Evolutionary conservation across 768 basidiomycete species (phyloP), one percentile per base, ranked within the genome.

Genomic region (Russula sp.): DNA sequence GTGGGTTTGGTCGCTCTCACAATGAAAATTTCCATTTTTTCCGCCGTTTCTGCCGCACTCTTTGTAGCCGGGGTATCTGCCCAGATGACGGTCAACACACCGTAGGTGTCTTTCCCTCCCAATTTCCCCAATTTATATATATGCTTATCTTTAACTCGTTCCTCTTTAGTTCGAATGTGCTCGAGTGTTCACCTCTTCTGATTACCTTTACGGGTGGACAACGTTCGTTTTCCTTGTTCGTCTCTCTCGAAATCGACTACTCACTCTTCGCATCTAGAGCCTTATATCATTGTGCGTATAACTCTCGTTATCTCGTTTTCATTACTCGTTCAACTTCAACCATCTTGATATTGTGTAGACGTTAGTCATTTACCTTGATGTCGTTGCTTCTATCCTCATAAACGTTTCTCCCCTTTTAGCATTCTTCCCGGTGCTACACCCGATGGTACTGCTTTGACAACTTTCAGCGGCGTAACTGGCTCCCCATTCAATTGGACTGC

Each of bases 31-130:
- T 8, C 65, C 60, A 11, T 76, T 62, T 70, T 77, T 54, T 70
- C 79, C 59, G 61, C 83, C 69, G 69, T 76, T 57, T 71, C 78
- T 63, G 71, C 77, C 66, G 75, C 75, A 49, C 74, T 83, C 68
- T 72, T 80, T 67, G 77, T 75, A 52, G 72, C 74, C 56, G 73
- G 74, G 36, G 83, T 74, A 55, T 48, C 78, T 28, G 85, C 81
- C 20, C 83, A 84, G 70, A 71, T 85, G 68, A 75, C 69, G 0
- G 77, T 91, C 72, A 86, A 88, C 73, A 92, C 90, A 42, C 90
- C 90, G 89, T 90, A 68, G 71, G 88, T n/a, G n/a, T n/a, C n/a
- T n/a, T 80, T 22, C 26, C 20, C 3, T 18, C 58, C 36, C 36
- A 36, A 36, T 16, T 46, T 26, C 30, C 40, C 44, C 3, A 38